These are phyloP conservation scores for Setaria viridis DNA, from an alignment of 202 grass and related monocot species.

Conservation along the genomic window DNA sequence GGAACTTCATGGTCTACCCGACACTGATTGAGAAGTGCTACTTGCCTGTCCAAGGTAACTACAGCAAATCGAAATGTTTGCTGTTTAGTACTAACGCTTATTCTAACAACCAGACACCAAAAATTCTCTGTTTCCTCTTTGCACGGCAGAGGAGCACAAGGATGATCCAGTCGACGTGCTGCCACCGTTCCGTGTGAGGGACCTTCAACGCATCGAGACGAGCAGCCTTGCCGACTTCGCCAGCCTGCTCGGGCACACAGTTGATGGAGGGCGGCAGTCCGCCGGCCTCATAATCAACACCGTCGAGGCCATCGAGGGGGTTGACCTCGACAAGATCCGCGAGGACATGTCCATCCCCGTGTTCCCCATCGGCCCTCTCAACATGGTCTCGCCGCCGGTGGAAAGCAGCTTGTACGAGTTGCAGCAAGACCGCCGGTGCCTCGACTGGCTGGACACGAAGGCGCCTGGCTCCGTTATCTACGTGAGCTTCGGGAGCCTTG, in stretches of 20 bases:
- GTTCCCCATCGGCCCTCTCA: conserved; percentile 53
- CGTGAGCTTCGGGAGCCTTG: conserved; percentile 60
- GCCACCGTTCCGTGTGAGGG: conserved; percentile 45
- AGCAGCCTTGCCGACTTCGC: background rate
- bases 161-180: conserved; percentile 31
- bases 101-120: background rate
- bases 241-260: background rate
- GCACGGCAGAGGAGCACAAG: conserved; percentile 30
- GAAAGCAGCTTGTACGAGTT: background rate
- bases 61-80: background rate
- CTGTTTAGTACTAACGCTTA: background rate
- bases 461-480: conserved; percentile 43
- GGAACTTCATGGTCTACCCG: conserved; percentile 25
- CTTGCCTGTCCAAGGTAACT: conserved; percentile 12
- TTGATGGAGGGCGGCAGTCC: background rate
- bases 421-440: conserved; percentile 36
- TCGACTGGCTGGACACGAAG: conserved; percentile 54
- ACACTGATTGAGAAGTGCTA: conserved; percentile 40
- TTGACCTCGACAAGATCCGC: conserved; percentile 28
- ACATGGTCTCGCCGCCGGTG: conserved; percentile 22
- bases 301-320: conserved; percentile 43
- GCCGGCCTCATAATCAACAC: conserved; percentile 61
- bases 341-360: conserved; percentile 12
- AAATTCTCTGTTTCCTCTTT: background rate
- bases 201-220: conserved; percentile 6